Evolutionary conservation across 345 rosid genomes (phyloP).

Genomic region (Citrus medica): DNA sequence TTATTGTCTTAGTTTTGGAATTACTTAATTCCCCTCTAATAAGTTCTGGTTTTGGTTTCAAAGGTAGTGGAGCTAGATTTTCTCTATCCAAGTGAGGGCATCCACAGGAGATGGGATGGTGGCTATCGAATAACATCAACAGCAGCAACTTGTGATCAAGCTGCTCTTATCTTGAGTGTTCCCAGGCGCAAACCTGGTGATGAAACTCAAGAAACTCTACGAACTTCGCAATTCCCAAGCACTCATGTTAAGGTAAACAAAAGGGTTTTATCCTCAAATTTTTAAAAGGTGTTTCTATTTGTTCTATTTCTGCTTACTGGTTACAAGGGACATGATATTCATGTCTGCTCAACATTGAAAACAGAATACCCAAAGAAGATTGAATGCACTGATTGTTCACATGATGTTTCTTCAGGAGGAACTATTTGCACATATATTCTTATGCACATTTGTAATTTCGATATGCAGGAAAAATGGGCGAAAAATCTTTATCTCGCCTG

Average conservation of each 20-base stretch:
- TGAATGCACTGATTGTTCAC: neutral
- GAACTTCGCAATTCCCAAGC: slow-evolving; percentile 93
- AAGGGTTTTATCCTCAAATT: neutral
- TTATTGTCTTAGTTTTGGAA: neutral
- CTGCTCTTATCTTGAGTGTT: slow-evolving; percentile 86
- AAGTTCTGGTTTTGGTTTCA: neutral
- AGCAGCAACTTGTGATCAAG: slow-evolving; percentile 92
- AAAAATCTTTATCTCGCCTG: slow-evolving; percentile 80
- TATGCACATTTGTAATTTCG: neutral
- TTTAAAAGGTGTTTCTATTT: neutral
- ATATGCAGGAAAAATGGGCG: slow-evolving; percentile 79
- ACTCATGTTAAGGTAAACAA: slow-evolving; percentile 81
- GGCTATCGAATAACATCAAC: slow-evolving; percentile 93
- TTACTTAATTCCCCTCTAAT: neutral
- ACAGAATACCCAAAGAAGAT: too few species aligned
- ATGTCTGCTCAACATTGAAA: neutral
- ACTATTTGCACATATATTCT: too few species aligned
- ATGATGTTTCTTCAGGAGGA: too few species aligned
- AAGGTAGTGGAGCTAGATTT: slow-evolving; percentile 98
- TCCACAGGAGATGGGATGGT: slow-evolving; percentile 90
- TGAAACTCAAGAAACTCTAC: slow-evolving; percentile 96
- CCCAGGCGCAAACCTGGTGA: slow-evolving; percentile 75
- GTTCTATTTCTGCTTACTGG: neutral
- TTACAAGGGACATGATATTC: neutral
- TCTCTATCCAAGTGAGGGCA: slow-evolving; percentile 98